Evolutionary conservation across 75 land plant species (phyloP), one percentile per base, ranked within the genome.

Genomic region (Pseudotsuga menziesii): DNA sequence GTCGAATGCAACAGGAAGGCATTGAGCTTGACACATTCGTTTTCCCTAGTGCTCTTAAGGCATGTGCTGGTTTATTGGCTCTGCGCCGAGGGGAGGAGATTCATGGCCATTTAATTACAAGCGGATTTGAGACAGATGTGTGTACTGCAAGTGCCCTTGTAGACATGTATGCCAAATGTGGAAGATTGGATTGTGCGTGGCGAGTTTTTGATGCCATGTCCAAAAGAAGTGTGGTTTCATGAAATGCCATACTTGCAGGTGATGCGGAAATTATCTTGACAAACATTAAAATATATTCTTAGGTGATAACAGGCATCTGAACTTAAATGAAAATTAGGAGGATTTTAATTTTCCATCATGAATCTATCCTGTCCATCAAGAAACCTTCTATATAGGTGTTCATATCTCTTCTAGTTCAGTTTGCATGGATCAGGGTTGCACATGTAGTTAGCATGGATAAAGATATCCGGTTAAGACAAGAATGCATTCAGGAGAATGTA

Each of bases 191-290:
- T 52, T 23, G 27, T 19, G 72, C 82, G 14, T 57, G 80, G 20
- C 70, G 19, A 57, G 56, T 60, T 35, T 75, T 76, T 48, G 57
- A 80, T 44, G 52, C 56, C 39, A 76, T 76, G 57, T 5, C 58
- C 36, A 22, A 77, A 25, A 70, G 72, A 57, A 78, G 79, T 58
- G 74, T 78, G 11, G 57, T 82, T 22, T 57, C 75, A 9, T 78
- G 54, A 81, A 82, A 72, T 44, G 58, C 39, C 12, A 79, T 82
- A 25, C 72, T 82, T 57, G 83, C 60, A 19, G 83, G 73, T 25
- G 69, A 58, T 57, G 83, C 74, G 44, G 66, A 81, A 25, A 23
- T 11, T 48, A 48, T 48, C 12, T 48, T 9, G 54, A 48, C 54
- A 48, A 48, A 48, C 9, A 48, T 48, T 48, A 11, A 48, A 48